These are phyloP conservation scores for Polychytrium aggregatum DNA, from an alignment of 192 early-diverging fungal species.

Conservation along the genomic window DNA sequence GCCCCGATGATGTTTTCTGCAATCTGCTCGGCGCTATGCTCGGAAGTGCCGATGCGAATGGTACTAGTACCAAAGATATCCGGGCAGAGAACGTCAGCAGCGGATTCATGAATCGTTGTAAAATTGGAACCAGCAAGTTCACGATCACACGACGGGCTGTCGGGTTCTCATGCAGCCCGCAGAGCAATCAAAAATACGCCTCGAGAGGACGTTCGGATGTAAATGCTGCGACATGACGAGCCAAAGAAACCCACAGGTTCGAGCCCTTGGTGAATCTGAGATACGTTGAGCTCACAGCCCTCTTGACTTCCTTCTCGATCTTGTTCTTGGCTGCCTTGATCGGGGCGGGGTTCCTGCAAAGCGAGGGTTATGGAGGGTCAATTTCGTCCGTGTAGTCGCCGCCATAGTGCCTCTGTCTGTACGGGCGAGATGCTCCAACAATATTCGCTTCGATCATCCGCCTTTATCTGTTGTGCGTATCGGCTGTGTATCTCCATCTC, in stretches of 20 bases:
- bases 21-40: conserved; percentile 44
- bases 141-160: no score
- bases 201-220: no score
- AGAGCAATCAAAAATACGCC: no score
- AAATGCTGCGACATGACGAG: conserved; percentile 11
- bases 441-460: no score
- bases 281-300: conserved; percentile 52
- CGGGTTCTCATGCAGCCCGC: no score
- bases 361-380: neutral
- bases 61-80: conserved; percentile 32
- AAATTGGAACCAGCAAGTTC: no score
- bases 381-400: no score
- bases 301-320: conserved; percentile 49
- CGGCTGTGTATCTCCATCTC: neutral
- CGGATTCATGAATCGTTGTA: conserved; percentile 17
- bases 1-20: conserved; percentile 66
- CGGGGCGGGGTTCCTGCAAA: conserved; percentile 54
- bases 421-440: no score
- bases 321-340: conserved; percentile 52
- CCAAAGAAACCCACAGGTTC: conserved; percentile 32
- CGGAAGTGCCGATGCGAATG: conserved; percentile 61
- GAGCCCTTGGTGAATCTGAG: conserved; percentile 44
- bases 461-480: conserved; percentile 12
- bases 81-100: conserved; percentile 1
- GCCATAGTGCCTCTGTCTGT: no score